These are phyloP conservation scores for Tolypocladium ovalisporum DNA, from an alignment of 2,329 filamentous ascomycete species.

Conservation along the genomic window DNA sequence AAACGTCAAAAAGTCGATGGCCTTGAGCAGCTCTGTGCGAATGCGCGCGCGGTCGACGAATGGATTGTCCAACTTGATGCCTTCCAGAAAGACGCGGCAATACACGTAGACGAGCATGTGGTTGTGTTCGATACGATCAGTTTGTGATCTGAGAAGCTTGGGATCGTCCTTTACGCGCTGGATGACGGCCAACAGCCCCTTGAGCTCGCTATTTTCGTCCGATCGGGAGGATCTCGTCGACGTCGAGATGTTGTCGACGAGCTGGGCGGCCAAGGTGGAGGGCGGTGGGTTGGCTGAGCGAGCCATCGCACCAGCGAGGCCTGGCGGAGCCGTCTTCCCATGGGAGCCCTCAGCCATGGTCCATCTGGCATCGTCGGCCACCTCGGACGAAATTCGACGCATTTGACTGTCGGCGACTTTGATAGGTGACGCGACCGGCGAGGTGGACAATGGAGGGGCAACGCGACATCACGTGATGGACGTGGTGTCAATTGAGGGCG, in stretches of 20 bases:
- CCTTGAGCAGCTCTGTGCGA: constrained; percentile 53
- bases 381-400: not conserved
- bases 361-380: constrained; percentile 12
- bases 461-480: constrained; percentile 12
- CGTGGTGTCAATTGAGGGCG: not conserved
- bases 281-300: constrained; percentile 37
- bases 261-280: constrained; percentile 78
- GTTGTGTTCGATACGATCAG: constrained; percentile 64
- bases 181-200: constrained; percentile 52
- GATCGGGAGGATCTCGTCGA: constrained; percentile 49
- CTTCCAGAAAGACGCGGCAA: constrained; percentile 65
- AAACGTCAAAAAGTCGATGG: constrained; percentile 65
- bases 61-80: constrained; percentile 55
- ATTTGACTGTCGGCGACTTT: not conserved
- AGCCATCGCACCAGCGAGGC: constrained; percentile 6
- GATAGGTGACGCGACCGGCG: constrained; percentile 6
- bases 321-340: constrained; percentile 9
- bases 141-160: constrained; percentile 43
- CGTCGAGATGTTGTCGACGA: constrained; percentile 70
- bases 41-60: constrained; percentile 48
- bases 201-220: constrained; percentile 63
- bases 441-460: not conserved
- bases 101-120: constrained; percentile 81
- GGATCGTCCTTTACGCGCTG: constrained; percentile 42
- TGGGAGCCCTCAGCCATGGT: constrained; percentile 17